Base-by-base conservation (phyloP, 139 green algal species). In the Asterochloris erici region DNA sequence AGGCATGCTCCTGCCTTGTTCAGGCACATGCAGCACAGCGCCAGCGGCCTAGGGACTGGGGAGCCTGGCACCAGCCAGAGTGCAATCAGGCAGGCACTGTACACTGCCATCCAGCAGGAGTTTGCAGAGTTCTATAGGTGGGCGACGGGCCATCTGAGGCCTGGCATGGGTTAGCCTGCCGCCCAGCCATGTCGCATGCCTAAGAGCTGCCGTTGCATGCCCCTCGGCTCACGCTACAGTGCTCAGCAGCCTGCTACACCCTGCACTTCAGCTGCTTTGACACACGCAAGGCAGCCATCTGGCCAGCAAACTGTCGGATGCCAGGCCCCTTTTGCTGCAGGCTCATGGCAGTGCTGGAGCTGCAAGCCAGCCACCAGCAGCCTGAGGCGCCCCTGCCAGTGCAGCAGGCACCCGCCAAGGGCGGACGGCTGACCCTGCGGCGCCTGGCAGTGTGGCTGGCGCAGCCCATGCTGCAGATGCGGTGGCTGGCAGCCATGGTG, bases 261-360 rank as follows among this genome's bases (percentile, higher is more conserved):
- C 38, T 54, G 38, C 38, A 54, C 38, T 6, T 10, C 38, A 6
- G 4, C 38, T 6, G 38, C 4, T 54, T 54, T 54, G 38, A 6
- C 38, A 54, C 38, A 54, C 4, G 38, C 38, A 6, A 54, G 38
- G 38, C 38, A 54, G 6, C 38, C 4, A 6, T 54, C 38, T 54
- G 38, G 38, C 6, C 38, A 54, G 6, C 38, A 54, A 54, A 6
- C 38, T 54, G 38, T 54, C 6, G 38, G 38, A 54, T 54, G 38
- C 38, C 38, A 54, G 38, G 6, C 38, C 2, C 38, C 38, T 54
- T 2, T 10, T 54, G 38, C 38, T 54, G 38, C 88, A 89, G 91
- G 28, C 84, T 98, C 12, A 88, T 99, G 84, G 95, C 96, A 21
- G 88, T 96, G 77, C 86, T 99, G 79, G 92, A 98, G 86, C 80